Base-by-base conservation (phyloP, 2,329 filamentous ascomycete species). In the Pyricularia sp. region DNA sequence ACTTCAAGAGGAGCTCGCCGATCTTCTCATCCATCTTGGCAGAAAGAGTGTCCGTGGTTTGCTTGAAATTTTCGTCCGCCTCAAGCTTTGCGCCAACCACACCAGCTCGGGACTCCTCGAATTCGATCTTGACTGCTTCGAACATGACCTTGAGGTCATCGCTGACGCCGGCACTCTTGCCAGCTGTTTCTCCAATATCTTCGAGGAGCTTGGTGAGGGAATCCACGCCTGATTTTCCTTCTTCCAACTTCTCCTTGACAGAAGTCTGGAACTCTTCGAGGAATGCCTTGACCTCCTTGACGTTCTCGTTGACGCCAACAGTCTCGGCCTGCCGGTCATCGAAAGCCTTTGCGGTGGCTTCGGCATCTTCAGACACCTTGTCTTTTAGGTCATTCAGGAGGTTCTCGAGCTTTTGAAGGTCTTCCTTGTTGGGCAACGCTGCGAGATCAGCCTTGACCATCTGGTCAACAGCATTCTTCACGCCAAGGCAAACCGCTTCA, bases 321-420 rank as follows among this genome's bases (percentile, higher is more conserved):
- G 92, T 93, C 77, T 97, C 94, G 64, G 90, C 86, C 75, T 94
- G 93, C 30, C 93, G 90, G 70, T 94, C 90, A 68, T 95, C 92
- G 64, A 95, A 90, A 0, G 91, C 90, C 78, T 92, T 92, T 1
- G 88, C 88, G 20, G 90, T 93, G 28, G 91, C 82, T 63, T 92
- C 90, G 65, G 91, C 88, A 69, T 94, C 89, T 2, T 83, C 80
- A 42, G 90, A 86, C 23, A 89, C 72, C 84, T 88, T 73, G 65
- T 87, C 86, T 73, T 88, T 88, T 76, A 91, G 86, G 33, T 91
- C 88, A 68, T 85, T 86, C 70, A 94, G 82, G 70, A 90, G 84
- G n/a, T 87, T 84, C 67, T 89, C 86, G n/a, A 95, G 81, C 59
- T 84, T 85, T 73, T 88, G 87, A 74, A 96, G 77, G 72, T 97